Evolutionary conservation across 139 green algal species (phyloP).

Genomic region (Pseudopediastrum boryanum): DNA sequence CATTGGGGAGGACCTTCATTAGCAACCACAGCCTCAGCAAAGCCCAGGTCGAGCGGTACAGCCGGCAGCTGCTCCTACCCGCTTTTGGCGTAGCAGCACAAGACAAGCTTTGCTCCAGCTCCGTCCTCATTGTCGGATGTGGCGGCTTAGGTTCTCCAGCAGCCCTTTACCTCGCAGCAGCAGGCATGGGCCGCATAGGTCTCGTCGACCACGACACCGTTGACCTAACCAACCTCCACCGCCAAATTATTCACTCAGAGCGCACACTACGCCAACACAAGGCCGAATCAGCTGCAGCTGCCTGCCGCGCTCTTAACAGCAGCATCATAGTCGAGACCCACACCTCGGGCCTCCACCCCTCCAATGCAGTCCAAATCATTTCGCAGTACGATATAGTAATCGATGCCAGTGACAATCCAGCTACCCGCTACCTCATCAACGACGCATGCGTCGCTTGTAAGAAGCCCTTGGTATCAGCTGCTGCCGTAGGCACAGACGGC

Average conservation of each 20-base stretch:
- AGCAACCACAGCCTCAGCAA: constrained; percentile 63
- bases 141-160: constrained; percentile 89
- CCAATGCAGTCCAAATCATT: constrained; percentile 79
- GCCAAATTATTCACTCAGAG: constrained; percentile 82
- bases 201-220: constrained; percentile 88
- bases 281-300: constrained; percentile 66
- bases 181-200: constrained; percentile 80
- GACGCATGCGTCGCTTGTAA: constrained; percentile 78
- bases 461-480: constrained; percentile 87
- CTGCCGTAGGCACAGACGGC: constrained; percentile 90
- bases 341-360: constrained; percentile 63
- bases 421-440: constrained; percentile 93
- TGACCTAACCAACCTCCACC: constrained; percentile 89
- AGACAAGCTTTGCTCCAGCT: constrained; percentile 59
- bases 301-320: constrained; percentile 74
- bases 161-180: constrained; percentile 84
- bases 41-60: constrained; percentile 80
- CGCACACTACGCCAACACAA: constrained; percentile 77
- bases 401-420: constrained; percentile 93
- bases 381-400: constrained; percentile 88
- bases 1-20: too few species aligned
- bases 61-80: constrained; percentile 84
- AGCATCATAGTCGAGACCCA: constrained; percentile 63
- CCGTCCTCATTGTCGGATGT: constrained; percentile 86
- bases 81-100: constrained; percentile 83